Evolutionary conservation across 768 basidiomycete species (phyloP).

Genomic region (Suillus sp.): DNA sequence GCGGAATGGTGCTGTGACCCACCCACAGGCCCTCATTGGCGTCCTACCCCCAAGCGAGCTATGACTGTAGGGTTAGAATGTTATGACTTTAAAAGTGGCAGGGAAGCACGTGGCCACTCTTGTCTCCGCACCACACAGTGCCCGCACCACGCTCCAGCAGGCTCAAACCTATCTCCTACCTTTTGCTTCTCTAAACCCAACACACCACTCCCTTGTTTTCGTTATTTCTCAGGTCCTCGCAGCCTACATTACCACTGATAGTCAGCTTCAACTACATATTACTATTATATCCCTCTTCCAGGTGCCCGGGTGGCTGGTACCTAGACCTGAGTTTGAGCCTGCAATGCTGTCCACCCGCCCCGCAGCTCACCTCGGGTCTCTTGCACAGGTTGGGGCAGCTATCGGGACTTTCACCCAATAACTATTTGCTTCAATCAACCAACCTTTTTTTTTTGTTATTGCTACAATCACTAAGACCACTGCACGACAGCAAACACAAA

Average conservation of each 20-base stretch:
- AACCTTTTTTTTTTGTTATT: not conserved
- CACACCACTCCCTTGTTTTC: not conserved
- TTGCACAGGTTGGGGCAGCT: not conserved
- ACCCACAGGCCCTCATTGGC: not conserved
- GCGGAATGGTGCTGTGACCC: not conserved
- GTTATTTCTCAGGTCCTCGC: too few species aligned
- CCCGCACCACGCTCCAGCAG: too few species aligned
- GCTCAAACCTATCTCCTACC: too few species aligned
- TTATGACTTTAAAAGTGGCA: too few species aligned
- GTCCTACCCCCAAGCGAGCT: too few species aligned
- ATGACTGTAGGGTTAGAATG: too few species aligned
- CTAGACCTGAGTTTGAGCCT: too few species aligned
- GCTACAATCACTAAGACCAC: not conserved
- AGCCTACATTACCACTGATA: too few species aligned
- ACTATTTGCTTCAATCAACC: not conserved
- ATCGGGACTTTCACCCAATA: not conserved
- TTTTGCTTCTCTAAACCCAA: not conserved
- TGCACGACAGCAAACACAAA: not conserved
- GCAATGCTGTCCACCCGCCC: too few species aligned
- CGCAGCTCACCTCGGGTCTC: not conserved
- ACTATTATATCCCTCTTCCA: not conserved
- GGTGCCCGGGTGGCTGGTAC: not conserved
- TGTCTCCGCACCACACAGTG: too few species aligned
- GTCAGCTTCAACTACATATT: not conserved
- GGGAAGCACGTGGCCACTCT: too few species aligned